A percentile compares a stretch with the other conserved stretches of the same genome.
Evolutionary conservation across 2,329 filamentous ascomycete genomes (phyloP).

Genomic region (Hypoxylon sp.): DNA sequence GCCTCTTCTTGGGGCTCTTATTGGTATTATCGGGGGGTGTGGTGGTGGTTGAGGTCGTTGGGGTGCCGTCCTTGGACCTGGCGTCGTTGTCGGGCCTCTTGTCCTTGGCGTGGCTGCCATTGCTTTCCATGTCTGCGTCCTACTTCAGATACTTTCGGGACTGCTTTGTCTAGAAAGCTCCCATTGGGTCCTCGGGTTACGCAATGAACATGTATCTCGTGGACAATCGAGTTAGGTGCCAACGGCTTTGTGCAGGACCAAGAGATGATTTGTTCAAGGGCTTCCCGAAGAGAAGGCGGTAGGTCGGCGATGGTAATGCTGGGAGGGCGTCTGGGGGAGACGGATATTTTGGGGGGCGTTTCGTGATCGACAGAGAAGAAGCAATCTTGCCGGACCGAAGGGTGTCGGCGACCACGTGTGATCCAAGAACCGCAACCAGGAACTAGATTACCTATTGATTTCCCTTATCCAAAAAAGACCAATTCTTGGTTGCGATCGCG

Average conservation of each 20-base stretch:
- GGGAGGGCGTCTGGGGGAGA: slow-evolving; percentile 30
- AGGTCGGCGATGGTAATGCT: slow-evolving; percentile 42
- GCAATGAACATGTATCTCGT: slow-evolving; percentile 61
- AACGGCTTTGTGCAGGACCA: slow-evolving; percentile 60
- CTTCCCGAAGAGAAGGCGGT: slow-evolving; percentile 43
- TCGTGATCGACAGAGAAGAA: slow-evolving; percentile 51
- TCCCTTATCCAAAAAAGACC: slow-evolving; percentile 41
- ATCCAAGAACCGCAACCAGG: slow-evolving; percentile 32
- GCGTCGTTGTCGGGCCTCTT: slow-evolving; percentile 58
- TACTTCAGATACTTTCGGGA: slow-evolving; percentile 53
- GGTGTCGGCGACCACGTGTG: slow-evolving; percentile 44
- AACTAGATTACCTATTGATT: slow-evolving; percentile 21
- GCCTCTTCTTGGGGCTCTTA: slow-evolving; percentile 83
- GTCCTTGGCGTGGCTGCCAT: slow-evolving; percentile 59
- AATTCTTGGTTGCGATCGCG: slow-evolving; percentile 45
- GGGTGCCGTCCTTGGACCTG: slow-evolving; percentile 56
- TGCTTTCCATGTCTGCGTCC: slow-evolving; percentile 53
- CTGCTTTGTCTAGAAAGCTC: slow-evolving; percentile 56
- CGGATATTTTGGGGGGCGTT: slow-evolving; percentile 43
- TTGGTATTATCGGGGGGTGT: slow-evolving; percentile 54
- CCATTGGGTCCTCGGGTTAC: slow-evolving; percentile 63
- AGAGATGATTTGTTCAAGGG: slow-evolving; percentile 51
- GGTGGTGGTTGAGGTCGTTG: slow-evolving; percentile 49
- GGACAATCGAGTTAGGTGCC: slow-evolving; percentile 58
- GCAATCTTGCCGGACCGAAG: slow-evolving; percentile 43